Evolutionary conservation across 441 rosid species (phyloP).

Genomic region (Bocquillonia castaneifolia): DNA sequence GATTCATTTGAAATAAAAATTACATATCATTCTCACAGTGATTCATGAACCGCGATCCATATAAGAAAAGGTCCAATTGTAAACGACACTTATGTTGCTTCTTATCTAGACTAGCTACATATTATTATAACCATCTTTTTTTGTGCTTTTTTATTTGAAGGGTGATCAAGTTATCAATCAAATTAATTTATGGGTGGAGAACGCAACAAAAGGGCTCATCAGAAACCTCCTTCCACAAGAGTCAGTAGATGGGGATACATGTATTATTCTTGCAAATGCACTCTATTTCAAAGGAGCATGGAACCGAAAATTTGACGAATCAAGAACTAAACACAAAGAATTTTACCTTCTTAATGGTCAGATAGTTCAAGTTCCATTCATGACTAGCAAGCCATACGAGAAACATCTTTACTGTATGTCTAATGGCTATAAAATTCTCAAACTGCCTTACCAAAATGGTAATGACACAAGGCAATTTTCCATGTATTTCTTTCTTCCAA

Average conservation of each 20-base stretch:
- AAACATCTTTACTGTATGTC: conserved; percentile 11
- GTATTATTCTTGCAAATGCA: conserved; percentile 32
- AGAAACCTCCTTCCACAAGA: conserved; percentile 17
- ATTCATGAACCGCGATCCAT: no score
- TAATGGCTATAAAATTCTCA: conserved; percentile 14
- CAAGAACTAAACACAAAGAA: conserved; percentile 13
- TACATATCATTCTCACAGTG: no score
- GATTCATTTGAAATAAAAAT: no score
- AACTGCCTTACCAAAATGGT: conserved; percentile 21
- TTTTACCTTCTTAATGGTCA: conserved; percentile 28
- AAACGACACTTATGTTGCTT: no score
- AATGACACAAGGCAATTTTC: conserved; percentile 12
- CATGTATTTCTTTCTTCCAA: conserved; percentile 27
- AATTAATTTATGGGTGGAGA: conserved; percentile 29
- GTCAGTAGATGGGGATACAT: conserved; percentile 10
- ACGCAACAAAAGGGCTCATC: conserved; percentile 26
- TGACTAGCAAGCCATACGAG: conserved; percentile 9
- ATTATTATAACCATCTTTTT: no score
- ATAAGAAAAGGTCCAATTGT: no score
- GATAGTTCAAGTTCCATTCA: conserved; percentile 27
- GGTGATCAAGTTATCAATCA: conserved; percentile 19
- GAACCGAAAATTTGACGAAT: conserved; percentile 17
- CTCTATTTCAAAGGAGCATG: conserved; percentile 35
- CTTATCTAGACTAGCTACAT: no score
- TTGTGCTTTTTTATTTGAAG: conserved; percentile 6